Conservation (phyloP, 768 basidiomycete genomes). For the Lentinula detonsa region DNA sequence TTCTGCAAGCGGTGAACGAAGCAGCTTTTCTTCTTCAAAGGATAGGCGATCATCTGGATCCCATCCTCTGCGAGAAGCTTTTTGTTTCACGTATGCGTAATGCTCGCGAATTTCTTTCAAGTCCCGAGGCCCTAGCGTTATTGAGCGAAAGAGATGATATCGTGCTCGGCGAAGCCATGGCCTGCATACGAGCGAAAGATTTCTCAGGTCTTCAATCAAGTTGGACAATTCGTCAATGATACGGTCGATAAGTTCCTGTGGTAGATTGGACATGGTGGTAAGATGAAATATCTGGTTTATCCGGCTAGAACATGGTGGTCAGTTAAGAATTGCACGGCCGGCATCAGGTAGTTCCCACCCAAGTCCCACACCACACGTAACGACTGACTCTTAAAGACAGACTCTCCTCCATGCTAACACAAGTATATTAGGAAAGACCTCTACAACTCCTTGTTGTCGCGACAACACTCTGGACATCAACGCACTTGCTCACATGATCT, state of each 20-base stretch:
- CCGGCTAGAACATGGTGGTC: too few species aligned
- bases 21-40: background rate
- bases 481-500: too few species aligned
- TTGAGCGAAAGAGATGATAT: background rate
- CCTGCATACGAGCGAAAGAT: background rate
- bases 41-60: background rate
- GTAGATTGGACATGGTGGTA: background rate
- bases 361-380: too few species aligned
- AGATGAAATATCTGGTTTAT: too few species aligned
- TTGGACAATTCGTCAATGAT: background rate
- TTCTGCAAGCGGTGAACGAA: background rate
- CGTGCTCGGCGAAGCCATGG: background rate
- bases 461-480: too few species aligned
- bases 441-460: too few species aligned
- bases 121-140: background rate
- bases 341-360: too few species aligned
- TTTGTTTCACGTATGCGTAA: background rate
- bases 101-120: background rate
- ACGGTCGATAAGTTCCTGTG: conserved; percentile 3
- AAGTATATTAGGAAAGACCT: too few species aligned
- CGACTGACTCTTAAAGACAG: too few species aligned
- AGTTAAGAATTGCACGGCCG: too few species aligned
- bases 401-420: background rate
- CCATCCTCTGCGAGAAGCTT: background rate
- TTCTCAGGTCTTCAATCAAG: background rate